Evolutionary conservation across 1,284 basidiomycete species (phyloP), one percentile per base, ranked within the genome.

Genomic region (Golubevia pallescens): DNA sequence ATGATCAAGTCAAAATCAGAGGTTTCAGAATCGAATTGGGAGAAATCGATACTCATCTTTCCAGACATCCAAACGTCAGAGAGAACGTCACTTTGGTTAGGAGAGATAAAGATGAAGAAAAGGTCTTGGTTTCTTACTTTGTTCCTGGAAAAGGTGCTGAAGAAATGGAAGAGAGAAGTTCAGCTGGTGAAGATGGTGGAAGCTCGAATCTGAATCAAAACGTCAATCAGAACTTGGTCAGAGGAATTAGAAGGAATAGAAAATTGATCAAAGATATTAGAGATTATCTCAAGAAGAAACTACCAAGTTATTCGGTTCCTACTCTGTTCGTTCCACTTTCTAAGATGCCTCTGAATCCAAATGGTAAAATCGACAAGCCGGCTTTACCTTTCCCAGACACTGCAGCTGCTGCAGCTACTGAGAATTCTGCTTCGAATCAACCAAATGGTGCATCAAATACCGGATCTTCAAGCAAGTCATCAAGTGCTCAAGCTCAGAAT

Each of bases 1-100:
- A 99, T 85, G 97, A 99, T 85, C 97, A 99, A 86, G 94, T 99
- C 87, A 99, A 99, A 88, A 99, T 99, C 86, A 93, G 97, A 69
- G 97, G 97, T 5, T 99, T 99, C 91, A 90, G 97, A 42, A 99
- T 99, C 84, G 97, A 99, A 87, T 90, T 99, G 4, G 96, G 96
- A 19, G 97, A 99, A 87, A 98, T 99, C 75, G 97, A 99, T 86
- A 97, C 94, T 0, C 92, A 97, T 87, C 90, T 99, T 52, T 94
- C 93, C 76, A 92, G 95, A 79, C 96, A 99, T 86, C 93, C 94
- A 4, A 90, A 94, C 20, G 91, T 99, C 1, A 89, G 96, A 10
- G 97, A 98, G 88, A 99, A 99, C 81, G 95, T 99, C 61, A 99
- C 97, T 1, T 89, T 99, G 58, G 95, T 99, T 24, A 89, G 97